Evolutionary conservation across 306 rosid species (phyloP).

Genomic region (Cucurbita maxima): DNA sequence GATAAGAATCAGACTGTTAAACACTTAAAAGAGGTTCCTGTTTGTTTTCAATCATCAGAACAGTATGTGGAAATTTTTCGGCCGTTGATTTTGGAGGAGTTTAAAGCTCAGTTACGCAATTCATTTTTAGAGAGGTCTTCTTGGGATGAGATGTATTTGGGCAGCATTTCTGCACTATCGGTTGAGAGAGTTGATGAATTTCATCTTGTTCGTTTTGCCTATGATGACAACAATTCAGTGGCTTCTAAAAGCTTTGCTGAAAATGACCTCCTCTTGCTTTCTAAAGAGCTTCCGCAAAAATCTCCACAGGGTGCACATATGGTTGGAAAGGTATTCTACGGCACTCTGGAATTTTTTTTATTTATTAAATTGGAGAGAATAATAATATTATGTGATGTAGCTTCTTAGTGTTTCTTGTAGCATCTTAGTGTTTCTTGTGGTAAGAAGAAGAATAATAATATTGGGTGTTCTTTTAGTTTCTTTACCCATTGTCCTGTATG

Average conservation of each 20-base stretch:
- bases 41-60: slow-evolving; percentile 68
- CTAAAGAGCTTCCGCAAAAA: slow-evolving; percentile 70
- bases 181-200: slow-evolving; percentile 89
- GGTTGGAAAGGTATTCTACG: slow-evolving; percentile 71
- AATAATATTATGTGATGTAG: neutral
- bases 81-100: slow-evolving; percentile 90
- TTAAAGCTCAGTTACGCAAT: slow-evolving; percentile 78
- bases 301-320: slow-evolving; percentile 67
- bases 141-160: slow-evolving; percentile 67
- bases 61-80: slow-evolving; percentile 66
- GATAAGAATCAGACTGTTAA: slow-evolving; percentile 30
- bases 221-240: slow-evolving; percentile 48
- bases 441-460: too few relatives aligned
- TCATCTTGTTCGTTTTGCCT: slow-evolving; percentile 75
- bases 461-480: too few relatives aligned
- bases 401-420: neutral
- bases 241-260: slow-evolving; percentile 58
- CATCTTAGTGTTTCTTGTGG: neutral
- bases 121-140: slow-evolving; percentile 63
- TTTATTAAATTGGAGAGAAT: neutral
- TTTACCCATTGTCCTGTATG: too few relatives aligned
- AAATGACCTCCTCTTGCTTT: slow-evolving; percentile 74
- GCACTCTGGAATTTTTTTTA: neutral
- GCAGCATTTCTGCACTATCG: slow-evolving; percentile 69
- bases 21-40: slow-evolving; percentile 76